Conservation (phyloP, 345 rosid species). For the Raphanus sativus region DNA sequence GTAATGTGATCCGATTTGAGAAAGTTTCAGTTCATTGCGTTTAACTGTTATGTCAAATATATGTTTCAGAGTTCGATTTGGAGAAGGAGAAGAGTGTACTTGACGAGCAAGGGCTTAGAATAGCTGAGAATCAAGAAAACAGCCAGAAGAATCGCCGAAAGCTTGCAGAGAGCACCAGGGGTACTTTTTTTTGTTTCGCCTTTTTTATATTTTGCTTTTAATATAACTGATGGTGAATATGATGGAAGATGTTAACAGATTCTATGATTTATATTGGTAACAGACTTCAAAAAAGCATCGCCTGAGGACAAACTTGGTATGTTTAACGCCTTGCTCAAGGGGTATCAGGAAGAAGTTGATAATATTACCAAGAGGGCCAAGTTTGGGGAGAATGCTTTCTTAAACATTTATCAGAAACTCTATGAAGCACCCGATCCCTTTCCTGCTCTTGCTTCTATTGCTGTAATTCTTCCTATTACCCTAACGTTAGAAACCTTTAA, state of each 20-base stretch:
- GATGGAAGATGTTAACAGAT: constrained; percentile 16
- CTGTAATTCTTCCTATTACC: constrained; percentile 58
- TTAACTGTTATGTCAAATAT: not conserved
- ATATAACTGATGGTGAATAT: not conserved
- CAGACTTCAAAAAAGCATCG: constrained; percentile 98
- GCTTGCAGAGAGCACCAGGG: constrained; percentile 98
- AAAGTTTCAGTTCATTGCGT: constrained; percentile 3
- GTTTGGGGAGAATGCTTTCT: constrained; percentile 95
- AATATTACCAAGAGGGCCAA: constrained; percentile 98
- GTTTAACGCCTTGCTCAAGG: constrained; percentile 91
- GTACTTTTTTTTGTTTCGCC: constrained; percentile 41
- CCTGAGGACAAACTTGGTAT: constrained; percentile 74
- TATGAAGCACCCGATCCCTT: constrained; percentile 99
- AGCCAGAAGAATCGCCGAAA: constrained; percentile 92
- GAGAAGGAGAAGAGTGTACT: constrained; percentile 86
- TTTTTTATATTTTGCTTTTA: not conserved
- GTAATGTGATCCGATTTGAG: constrained; percentile 23
- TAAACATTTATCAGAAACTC: constrained; percentile 92
- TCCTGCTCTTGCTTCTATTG: constrained; percentile 87
- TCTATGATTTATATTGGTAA: constrained; percentile 18
- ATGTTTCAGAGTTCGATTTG: constrained; percentile 71
- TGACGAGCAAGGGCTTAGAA: constrained; percentile 93
- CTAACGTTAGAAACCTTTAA: not conserved
- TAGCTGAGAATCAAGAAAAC: constrained; percentile 96
- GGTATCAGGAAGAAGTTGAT: constrained; percentile 99